These are phyloP conservation scores for Aegilops umbellulata DNA, from an alignment of 176 grass and related monocot species.

Conservation along the genomic window DNA sequence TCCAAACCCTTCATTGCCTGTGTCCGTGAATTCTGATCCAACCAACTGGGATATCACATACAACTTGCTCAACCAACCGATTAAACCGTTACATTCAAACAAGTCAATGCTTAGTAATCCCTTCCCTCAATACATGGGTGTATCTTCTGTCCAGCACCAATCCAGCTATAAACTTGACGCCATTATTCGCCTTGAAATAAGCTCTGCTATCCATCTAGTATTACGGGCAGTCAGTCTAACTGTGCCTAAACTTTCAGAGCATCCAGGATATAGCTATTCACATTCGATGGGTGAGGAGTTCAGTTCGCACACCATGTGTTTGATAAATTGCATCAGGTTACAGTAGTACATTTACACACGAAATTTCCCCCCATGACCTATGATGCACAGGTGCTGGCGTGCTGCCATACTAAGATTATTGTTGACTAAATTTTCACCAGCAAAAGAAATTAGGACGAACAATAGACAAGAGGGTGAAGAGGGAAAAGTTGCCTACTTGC, in stretches of 20 bases:
- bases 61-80: not conserved
- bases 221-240: not conserved
- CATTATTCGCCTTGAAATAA: not conserved
- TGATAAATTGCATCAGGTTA: not conserved
- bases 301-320: not conserved
- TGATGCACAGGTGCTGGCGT: not conserved
- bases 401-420: not conserved
- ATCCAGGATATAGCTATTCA: not conserved
- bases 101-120: not conserved
- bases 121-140: not conserved
- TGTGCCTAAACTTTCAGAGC: not conserved
- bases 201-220: not conserved
- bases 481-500: conserved; percentile 67
- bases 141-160: not conserved
- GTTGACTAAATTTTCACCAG: not conserved
- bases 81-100: not conserved
- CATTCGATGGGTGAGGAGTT: not conserved
- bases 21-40: not conserved
- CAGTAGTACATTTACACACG: not conserved
- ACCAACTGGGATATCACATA: not conserved
- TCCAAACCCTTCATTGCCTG: not conserved
- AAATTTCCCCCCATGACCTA: not conserved
- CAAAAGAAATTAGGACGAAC: not conserved
- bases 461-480: not conserved
- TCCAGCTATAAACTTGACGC: not conserved